These are phyloP conservation scores for Henningerozyma blattae DNA, from an alignment of 805 yeast species.

Conservation along the genomic window DNA sequence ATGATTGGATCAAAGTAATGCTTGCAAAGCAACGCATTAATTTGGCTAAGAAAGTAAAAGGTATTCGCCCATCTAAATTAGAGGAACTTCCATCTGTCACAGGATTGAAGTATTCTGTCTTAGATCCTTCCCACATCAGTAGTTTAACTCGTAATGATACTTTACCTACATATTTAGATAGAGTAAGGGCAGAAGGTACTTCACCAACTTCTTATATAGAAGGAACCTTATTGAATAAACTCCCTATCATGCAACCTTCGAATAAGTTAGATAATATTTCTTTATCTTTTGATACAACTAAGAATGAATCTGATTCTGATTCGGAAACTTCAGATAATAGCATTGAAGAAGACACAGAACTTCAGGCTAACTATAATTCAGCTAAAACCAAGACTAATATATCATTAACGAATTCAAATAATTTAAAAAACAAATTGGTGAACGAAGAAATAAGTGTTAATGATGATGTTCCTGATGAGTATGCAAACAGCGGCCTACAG, in stretches of 20 bases:
- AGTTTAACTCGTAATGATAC: constrained; percentile 4
- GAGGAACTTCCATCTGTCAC: constrained; percentile 13
- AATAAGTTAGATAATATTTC: constrained; percentile 19
- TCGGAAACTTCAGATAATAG: not conserved
- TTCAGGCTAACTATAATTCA: constrained; percentile 1
- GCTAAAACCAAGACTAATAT: not conserved
- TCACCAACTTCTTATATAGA: not conserved
- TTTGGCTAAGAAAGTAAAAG: constrained; percentile 12
- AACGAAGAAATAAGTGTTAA: too few species aligned
- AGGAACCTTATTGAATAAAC: constrained; percentile 9
- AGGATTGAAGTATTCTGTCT: constrained; percentile 15
- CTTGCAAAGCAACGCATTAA: constrained; percentile 21
- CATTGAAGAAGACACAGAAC: constrained; percentile 2
- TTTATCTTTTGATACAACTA: constrained; percentile 19
- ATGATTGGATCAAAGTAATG: constrained; percentile 27
- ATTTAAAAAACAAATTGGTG: not conserved
- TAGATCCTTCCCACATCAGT: constrained; percentile 3
- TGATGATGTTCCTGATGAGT: not conserved
- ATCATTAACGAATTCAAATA: not conserved
- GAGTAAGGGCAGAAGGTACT: constrained; percentile 17
- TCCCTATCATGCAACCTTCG: constrained; percentile 26
- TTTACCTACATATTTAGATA: constrained; percentile 4
- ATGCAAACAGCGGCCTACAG: not conserved
- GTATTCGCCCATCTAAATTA: constrained; percentile 10
- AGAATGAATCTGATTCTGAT: constrained; percentile 3